Evolutionary conservation across 2,329 filamentous ascomycete species (phyloP).

Genomic region (Aciculosporium take): DNA sequence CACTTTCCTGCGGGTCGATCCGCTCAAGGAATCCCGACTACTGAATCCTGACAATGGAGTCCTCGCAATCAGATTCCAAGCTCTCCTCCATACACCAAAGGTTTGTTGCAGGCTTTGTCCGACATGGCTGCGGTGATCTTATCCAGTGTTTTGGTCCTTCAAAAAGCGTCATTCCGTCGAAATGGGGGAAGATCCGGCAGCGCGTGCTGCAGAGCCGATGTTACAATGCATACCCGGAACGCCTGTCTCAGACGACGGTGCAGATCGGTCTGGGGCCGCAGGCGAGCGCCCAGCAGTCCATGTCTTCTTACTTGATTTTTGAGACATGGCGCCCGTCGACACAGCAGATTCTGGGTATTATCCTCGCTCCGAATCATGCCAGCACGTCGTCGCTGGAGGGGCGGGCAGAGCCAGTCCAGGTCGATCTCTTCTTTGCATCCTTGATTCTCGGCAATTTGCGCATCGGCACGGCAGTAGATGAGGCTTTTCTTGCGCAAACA

Average conservation of each 20-base stretch:
- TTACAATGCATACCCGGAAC: conserved; percentile 2
- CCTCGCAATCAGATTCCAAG: not conserved
- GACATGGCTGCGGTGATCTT: conserved; percentile 3
- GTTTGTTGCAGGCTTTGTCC: conserved; percentile 6
- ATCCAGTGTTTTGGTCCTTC: conserved; percentile 5
- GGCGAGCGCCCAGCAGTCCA: not conserved
- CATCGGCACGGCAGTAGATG: not conserved
- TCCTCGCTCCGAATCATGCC: not conserved
- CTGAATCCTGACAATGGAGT: no score
- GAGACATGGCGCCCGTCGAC: not conserved
- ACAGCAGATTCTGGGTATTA: conserved; percentile 3
- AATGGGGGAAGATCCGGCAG: conserved; percentile 4
- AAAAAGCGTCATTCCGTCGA: not conserved
- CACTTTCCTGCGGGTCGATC: not conserved
- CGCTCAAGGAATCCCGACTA: not conserved
- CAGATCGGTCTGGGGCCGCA: not conserved
- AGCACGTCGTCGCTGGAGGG: not conserved
- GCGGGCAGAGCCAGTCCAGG: not conserved
- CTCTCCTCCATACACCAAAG: conserved; percentile 4
- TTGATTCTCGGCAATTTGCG: conserved; percentile 3
- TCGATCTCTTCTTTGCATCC: conserved; percentile 5
- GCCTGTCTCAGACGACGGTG: not conserved
- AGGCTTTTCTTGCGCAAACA: not conserved
- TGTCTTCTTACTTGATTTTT: not conserved
- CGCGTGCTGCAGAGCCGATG: conserved; percentile 2